Evolutionary conservation across 352 stramenopile genomes (phyloP), one percentile per base, ranked within the genome.

Genomic region (Phytophthora colocasiae): DNA sequence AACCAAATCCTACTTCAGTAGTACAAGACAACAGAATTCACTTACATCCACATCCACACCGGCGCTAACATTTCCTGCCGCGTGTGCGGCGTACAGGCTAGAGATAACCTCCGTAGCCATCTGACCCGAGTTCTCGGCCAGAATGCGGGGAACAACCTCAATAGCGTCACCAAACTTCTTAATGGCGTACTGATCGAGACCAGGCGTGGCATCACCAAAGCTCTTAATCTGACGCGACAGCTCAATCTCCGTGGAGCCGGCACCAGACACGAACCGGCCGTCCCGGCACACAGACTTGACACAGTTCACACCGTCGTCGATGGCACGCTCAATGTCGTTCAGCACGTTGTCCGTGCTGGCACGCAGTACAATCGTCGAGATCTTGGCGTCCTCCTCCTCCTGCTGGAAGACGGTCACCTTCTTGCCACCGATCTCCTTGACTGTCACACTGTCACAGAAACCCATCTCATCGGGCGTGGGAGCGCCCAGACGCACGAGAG

Each of bases 111-210:
- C 84, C 1, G 86, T 96, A 24, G 93, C 93, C 88, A 98, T 96
- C 77, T 98, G 91, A 27, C 98, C 98, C 2, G 96, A 90, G 85
- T 99, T 99, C 77, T 99, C 97, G 2, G 97, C 97, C 52, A 99
- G 83, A 58, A 98, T 99, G 29, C 97, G 88, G 9, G 97, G 97
- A 36, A 99, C 92, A 39, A 99, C 92, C 77, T 99, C 97, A 29
- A 99, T 86, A 22, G 97, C 96, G 53, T 99, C 97, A 50, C 93
- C 97, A 80, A 99, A 99, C 75, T 99, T 98, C 63, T 98, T 96
- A 77, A 99, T 99, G 57, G 97, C 97, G 80, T 99, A 99, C 83
- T 99, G 98, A 76, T 99, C 98, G 53, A 99, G 88, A 22, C 98
- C 98, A 2, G 96, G 93, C 66, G 87, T 97, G n/a, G 93, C 92